Conservation (phyloP, 2,329 filamentous ascomycete genomes). For the Knoxdaviesia proteae region DNA sequence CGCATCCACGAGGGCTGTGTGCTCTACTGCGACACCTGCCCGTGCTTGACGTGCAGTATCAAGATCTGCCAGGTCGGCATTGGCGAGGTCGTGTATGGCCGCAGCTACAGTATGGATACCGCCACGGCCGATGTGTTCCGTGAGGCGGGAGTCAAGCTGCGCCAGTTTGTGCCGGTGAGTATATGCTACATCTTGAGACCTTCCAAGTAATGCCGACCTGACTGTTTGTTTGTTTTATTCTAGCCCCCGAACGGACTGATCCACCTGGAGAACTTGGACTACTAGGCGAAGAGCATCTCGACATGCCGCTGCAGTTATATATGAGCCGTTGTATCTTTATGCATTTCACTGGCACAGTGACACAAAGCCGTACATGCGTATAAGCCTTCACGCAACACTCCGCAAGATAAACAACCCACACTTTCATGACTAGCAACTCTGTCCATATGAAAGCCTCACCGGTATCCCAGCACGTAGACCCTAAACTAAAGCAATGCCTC, state of each 20-base stretch:
- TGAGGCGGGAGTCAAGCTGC: slow-evolving; percentile 62
- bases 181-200: slow-evolving; percentile 1
- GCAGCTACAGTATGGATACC: slow-evolving; percentile 85
- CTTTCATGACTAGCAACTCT: no score
- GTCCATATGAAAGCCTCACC: no score
- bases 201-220: neutral
- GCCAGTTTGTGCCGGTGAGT: slow-evolving; percentile 73
- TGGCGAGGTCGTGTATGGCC: slow-evolving; percentile 81
- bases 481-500: no score
- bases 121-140: slow-evolving; percentile 65
- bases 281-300: neutral
- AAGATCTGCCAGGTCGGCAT: slow-evolving; percentile 97
- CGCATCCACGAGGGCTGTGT: slow-evolving; percentile 64
- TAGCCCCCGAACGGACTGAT: slow-evolving; percentile 45
- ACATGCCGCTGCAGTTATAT: no score
- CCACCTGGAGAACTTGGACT: slow-evolving; percentile 33
- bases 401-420: no score
- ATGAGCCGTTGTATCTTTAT: no score
- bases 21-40: slow-evolving; percentile 90
- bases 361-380: no score
- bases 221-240: slow-evolving; percentile 6
- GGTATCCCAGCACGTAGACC: no score
- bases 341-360: no score
- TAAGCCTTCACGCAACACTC: no score
- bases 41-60: slow-evolving; percentile 92